Evolutionary conservation across 2,329 filamentous ascomycete genomes (phyloP), one percentile per base, ranked within the genome.

Genomic region (Phyllosticta citrichinensis): DNA sequence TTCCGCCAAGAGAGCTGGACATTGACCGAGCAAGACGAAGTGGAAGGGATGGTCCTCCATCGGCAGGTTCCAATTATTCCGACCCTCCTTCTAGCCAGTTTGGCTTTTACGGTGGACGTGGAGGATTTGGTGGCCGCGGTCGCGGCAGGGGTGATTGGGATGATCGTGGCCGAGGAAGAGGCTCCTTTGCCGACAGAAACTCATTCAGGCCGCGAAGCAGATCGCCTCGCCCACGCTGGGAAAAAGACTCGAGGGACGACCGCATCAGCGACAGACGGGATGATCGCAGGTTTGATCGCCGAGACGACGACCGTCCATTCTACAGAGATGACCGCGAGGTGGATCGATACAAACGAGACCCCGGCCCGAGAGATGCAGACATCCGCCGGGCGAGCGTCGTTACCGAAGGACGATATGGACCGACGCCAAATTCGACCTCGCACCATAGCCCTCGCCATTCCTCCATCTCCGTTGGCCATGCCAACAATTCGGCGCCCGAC

Each of bases 11-110:
- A 33, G 85, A 84, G 55, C 76, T 87, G 6, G 88, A 91, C 65
- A 79, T 84, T 8, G 84, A 86, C 62, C 81, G 88, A 62, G 83
- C 85, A 19, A 80, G 87, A 59, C 80, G 87, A 55, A 85, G 82
- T 17, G 90, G 87, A 9, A 80, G 88, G 67, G 88, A 92, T 67
- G 88, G 87, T 0, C 87, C 88, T 11, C 81, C 85, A 22, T 88
- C 87, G 1, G 87, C 86, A 19, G 86, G 86, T 4, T 89, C 88
- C 2, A 84, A 84, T 10, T 85, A 84, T 22, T 88, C 87, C 0
- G 88, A 91, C 64, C 80, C 83, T 12, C 79, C 82, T 1, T 86
- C 87, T 61, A 81, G 79, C 19, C 77, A 30, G 5, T 61, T 61
- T 47, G 60, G 60, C 5, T 58, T 61, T 33, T 52, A 57, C 30